Evolutionary conservation across 352 stramenopile genomes (phyloP).

Genomic region (Thalassiosira exigua): DNA sequence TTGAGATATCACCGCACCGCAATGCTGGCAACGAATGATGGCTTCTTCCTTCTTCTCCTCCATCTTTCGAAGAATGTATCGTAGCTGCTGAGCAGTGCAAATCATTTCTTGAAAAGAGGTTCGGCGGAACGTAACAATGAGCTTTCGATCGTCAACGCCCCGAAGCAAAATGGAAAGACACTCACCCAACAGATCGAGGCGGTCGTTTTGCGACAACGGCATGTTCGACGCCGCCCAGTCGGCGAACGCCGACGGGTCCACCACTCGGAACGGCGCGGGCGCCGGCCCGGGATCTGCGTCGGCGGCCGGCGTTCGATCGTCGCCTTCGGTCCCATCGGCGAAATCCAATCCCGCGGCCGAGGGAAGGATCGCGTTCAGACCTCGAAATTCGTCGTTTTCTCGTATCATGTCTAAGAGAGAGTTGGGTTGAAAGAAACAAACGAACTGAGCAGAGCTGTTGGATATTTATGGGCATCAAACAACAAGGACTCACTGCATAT

Average conservation of each 20-base stretch:
- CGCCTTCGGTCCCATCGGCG: conserved; percentile 14
- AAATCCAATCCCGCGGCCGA: conserved; percentile 35
- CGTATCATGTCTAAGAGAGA: conserved; percentile 42
- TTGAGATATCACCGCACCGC: conserved; percentile 48
- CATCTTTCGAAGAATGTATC: conserved; percentile 54
- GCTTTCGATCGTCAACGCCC: too few species aligned
- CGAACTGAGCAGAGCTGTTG: too few species aligned
- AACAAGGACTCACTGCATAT: too few species aligned
- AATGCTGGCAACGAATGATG: conserved; percentile 66
- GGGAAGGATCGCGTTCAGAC: conserved; percentile 46
- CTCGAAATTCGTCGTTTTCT: conserved; percentile 52
- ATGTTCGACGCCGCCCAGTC: conserved; percentile 77
- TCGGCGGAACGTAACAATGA: too few species aligned
- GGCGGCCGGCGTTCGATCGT: too few species aligned
- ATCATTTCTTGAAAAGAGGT: too few species aligned
- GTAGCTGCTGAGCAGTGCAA: conserved; percentile 60
- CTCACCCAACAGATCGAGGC: conserved; percentile 68
- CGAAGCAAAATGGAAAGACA: too few species aligned
- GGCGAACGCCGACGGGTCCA: conserved; percentile 66
- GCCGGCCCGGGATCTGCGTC: conserved; percentile 6
- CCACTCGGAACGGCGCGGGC: conserved; percentile 25
- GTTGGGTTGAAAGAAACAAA: too few species aligned
- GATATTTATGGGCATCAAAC: too few species aligned
- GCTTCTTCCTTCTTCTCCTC: conserved; percentile 34
- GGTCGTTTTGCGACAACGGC: conserved; percentile 69